These are phyloP conservation scores for Hydrangea macrophylla DNA, from an alignment of 148 eudicot genomes.

Conservation along the genomic window DNA sequence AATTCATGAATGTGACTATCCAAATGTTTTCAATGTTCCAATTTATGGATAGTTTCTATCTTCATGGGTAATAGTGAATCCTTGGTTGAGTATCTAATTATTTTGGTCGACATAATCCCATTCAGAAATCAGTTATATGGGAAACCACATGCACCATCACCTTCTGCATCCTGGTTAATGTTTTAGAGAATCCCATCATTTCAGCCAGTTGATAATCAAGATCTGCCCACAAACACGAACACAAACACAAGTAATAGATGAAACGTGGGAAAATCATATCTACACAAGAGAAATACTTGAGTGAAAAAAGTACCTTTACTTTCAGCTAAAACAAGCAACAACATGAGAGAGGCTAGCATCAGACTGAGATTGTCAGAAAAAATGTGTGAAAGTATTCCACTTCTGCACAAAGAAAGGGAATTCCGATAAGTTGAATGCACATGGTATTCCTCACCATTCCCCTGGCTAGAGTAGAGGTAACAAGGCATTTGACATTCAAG, in stretches of 20 bases:
- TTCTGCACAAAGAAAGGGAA: constrained; percentile 33
- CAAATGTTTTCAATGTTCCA: not conserved
- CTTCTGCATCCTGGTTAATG: constrained; percentile 24
- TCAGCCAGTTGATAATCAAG: constrained; percentile 34
- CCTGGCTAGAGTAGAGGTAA: not conserved
- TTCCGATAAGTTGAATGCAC: constrained; percentile 6
- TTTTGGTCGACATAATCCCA: not conserved
- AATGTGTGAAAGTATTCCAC: constrained; percentile 36
- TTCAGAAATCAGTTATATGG: not conserved
- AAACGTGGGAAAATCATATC: not conserved
- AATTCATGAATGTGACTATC: not conserved
- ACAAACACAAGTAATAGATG: not conserved
- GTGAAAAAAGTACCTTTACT: constrained; percentile 33
- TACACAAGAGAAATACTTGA: not conserved
- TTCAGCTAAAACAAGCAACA: constrained; percentile 49
- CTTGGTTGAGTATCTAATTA: not conserved
- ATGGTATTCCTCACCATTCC: not conserved
- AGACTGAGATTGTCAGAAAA: constrained; percentile 35
- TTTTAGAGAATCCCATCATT: constrained; percentile 32
- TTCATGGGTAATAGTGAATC: not conserved
- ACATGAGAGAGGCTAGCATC: constrained; percentile 42
- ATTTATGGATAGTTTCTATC: not conserved
- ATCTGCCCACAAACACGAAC: constrained; percentile 32
- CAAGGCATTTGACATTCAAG: not conserved
- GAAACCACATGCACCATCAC: constrained; percentile 12